Conservation (phyloP, 1,284 basidiomycete genomes). For the Papiliotrema nemorosa region DNA sequence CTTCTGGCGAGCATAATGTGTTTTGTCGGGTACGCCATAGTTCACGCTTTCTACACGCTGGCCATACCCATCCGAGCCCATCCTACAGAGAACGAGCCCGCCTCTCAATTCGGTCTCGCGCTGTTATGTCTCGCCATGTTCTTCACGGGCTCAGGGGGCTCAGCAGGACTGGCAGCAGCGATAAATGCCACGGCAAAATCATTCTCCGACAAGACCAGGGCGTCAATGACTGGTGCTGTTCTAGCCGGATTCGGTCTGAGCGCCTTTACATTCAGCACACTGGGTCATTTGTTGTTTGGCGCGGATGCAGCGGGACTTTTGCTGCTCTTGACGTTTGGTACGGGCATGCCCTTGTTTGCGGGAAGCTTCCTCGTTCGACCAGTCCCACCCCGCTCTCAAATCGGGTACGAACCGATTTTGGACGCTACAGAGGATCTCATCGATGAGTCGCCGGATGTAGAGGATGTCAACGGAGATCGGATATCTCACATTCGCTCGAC, state of each 20-base stretch:
- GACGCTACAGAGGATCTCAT: slow-evolving; percentile 11
- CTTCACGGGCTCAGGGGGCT: slow-evolving; percentile 43
- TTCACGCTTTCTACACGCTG: slow-evolving; percentile 59
- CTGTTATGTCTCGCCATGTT: slow-evolving; percentile 40
- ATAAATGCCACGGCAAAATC: slow-evolving; percentile 49
- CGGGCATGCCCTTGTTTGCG: slow-evolving; percentile 63
- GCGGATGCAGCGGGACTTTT: slow-evolving; percentile 69
- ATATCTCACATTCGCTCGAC: slow-evolving; percentile 7
- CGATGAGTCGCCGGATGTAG: slow-evolving; percentile 15
- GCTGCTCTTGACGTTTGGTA: slow-evolving; percentile 65
- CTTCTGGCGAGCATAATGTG: slow-evolving; percentile 55
- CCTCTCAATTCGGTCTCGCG: slow-evolving; percentile 24
- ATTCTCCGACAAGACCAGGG: slow-evolving; percentile 53
- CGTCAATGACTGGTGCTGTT: slow-evolving; percentile 67
- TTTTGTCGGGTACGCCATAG: slow-evolving; percentile 63
- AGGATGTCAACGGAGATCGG: slow-evolving; percentile 1
- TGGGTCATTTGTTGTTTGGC: slow-evolving; percentile 63
- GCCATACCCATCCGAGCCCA: slow-evolving; percentile 4
- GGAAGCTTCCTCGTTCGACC: slow-evolving; percentile 63
- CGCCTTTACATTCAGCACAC: slow-evolving; percentile 70
- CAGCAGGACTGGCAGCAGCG: slow-evolving; percentile 40
- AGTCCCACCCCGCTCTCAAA: slow-evolving; percentile 51
- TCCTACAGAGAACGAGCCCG: not conserved
- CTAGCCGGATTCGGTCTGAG: slow-evolving; percentile 79
- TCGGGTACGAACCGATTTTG: slow-evolving; percentile 22